Base-by-base conservation (phyloP, 140 eudicot genomes). In the Bidens hawaiensis region DNA sequence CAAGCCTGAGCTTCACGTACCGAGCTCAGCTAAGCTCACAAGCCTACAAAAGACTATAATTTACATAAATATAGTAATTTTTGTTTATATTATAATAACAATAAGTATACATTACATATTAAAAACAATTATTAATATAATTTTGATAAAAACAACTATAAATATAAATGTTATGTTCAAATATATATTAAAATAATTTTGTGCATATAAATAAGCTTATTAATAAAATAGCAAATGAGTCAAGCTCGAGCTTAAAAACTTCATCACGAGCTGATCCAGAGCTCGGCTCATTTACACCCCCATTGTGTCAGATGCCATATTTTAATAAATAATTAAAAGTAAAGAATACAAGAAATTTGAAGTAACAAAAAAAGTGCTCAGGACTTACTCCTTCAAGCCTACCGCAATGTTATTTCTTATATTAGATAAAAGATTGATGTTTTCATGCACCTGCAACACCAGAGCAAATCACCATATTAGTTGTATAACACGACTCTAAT, bases 391-490 rank as follows among this genome's bases (percentile, higher is more conserved):
- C 40, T 69, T 72, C 66, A 73, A 27, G 14, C 79, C 23, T 6
- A 55, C 40, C 16, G 16, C 16, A 17, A 83, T 62, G 74, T 79
- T 83, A 26, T 83, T 70, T 50, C 81, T 72, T 17, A 80, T 70
- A 70, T 79, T 78, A 62, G 61, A 58, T 8, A 83, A 60, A 41
- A 83, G 85, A 50, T 41, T 49, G 22, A 76, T 60, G 74, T 83
- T 83, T 30, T 79, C 82, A 0, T 76, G 83, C 41, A 79, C 48
- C 85, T 79, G 78, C 53, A 52, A 53, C 22, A 19, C 33, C 24
- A 67, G 57, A 62, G 18, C n/a, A 57, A 25, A 15, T 23, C 14
- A 55, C 42, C 63, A 23, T 38, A 40, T 67, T 12, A 67, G 21
- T 17, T 36, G 18, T 67, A 43, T 13, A 47, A 1, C 26, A 40